Base-by-base conservation (phyloP, 2,329 filamentous ascomycete genomes). In the Metarhizium anisopliae region DNA sequence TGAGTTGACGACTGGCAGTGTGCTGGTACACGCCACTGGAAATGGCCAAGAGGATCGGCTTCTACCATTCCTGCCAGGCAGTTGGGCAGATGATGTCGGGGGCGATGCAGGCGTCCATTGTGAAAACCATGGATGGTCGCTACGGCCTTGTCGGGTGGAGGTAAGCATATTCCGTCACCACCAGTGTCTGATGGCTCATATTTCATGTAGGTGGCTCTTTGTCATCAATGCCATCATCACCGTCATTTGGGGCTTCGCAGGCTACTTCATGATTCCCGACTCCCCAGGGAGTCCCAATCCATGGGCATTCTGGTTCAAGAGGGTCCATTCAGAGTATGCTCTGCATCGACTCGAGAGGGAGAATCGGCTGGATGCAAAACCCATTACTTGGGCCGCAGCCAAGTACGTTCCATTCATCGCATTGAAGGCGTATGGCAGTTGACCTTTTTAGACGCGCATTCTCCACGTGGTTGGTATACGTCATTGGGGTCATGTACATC, bases 61-160 rank as follows among this genome's bases (percentile, higher is more conserved):
- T 76, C 32, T 70, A 77, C 50, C 72, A 73, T 14, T 70, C 71
- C 63, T 75, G 61, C 63, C 74, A 59, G 64, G 70, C 55, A 8
- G 65, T 69, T 0, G 73, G 72, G 0, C 67, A 69, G 4, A 75
- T 75, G 70, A 74, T 76, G 55, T 72, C 70, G 0, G 73, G 72
- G 0, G 74, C 74, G 49, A 63, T 77, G 11, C 73, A 76, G 58
- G 70, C 73, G 1, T 73, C 68, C 1, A 67, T 76, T 1, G 70
- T 74, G 36, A 66, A 62, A 18, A 69, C 70, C 4, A 65, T 76
- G 50, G 63, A 75, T 36, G 71, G 72, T 1, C 62, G 55, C 2
- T 58, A 64, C 5, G 72, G 72, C 0, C 65, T 74, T 11, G 61
- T 67, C 1, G 76, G 71, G 1, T 77, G 73, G 75, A 68, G 72